Percentiles rank a stretch among this genome's conserved stretches.
These are phyloP conservation scores for Parmelia sp. DNA, from an alignment of 495 filamentous ascomycete genomes.

Conservation along the genomic window DNA sequence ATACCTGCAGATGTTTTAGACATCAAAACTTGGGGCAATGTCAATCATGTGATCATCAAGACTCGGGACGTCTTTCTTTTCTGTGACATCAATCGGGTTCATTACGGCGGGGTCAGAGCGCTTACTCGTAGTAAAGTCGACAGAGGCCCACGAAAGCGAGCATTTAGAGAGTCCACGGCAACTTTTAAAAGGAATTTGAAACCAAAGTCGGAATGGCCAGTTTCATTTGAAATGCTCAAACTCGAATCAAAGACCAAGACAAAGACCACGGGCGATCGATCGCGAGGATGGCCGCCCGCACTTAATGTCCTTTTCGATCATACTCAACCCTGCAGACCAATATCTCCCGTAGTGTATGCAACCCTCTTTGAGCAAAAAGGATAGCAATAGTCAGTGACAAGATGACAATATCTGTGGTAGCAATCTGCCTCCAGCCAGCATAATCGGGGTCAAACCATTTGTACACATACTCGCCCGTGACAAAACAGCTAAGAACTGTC, in stretches of 20 bases:
- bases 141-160: neutral
- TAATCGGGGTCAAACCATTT: constrained; percentile 44
- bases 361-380: neutral
- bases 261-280: neutral
- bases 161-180: neutral
- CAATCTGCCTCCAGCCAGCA: constrained; percentile 31
- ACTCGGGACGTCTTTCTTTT: neutral
- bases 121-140: neutral
- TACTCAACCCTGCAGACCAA: constrained; percentile 6
- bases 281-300: neutral
- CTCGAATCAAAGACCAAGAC: neutral
- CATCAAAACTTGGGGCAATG: neutral
- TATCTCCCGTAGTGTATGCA: constrained; percentile 11
- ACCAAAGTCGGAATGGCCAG: neutral
- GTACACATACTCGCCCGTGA: constrained; percentile 42
- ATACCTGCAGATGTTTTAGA: too few relatives aligned
- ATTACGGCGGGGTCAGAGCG: neutral
- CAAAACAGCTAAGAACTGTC: constrained; percentile 40
- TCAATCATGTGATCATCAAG: neutral
- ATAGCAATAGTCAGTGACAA: constrained; percentile 6
- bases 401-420: neutral
- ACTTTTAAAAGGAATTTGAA: neutral
- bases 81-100: neutral
- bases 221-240: neutral
- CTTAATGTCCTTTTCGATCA: neutral